Percentiles rank a stretch among this genome's conserved stretches.
phyloP scores from a whole-genome alignment of 805 yeast genomes.

The Saccharomyces cerevisiae region DNA sequence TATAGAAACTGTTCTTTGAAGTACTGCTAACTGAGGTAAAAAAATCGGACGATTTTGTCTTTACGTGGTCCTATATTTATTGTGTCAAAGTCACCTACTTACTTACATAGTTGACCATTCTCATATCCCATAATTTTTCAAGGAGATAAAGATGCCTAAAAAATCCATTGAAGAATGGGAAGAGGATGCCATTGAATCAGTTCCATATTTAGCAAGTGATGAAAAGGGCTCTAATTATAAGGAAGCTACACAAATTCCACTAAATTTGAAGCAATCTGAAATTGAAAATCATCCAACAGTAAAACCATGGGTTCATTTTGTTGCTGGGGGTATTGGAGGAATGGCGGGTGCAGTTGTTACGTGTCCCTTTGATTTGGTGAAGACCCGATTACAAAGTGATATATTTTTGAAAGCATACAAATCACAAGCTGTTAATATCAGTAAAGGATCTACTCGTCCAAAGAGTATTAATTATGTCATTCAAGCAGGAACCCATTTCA shows the following conservation, averaged over 20 bases:
- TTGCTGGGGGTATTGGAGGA: slow-evolving; percentile 92
- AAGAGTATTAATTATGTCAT: slow-evolving; percentile 28
- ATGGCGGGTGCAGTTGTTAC: slow-evolving; percentile 96
- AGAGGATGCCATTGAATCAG: slow-evolving; percentile 50
- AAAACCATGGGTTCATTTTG: slow-evolving; percentile 66
- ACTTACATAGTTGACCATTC: background rate
- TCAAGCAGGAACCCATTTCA: slow-evolving; percentile 62
- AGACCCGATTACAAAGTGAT: slow-evolving; percentile 89
- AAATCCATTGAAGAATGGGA: slow-evolving; percentile 32
- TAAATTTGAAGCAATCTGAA: slow-evolving; percentile 14
- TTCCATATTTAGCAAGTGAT: slow-evolving; percentile 60
- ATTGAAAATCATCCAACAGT: slow-evolving; percentile 22
- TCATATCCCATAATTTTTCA: background rate
- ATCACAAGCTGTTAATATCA: slow-evolving; percentile 13
- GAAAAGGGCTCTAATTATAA: slow-evolving; percentile 55
- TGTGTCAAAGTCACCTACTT: background rate
- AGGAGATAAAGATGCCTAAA: slow-evolving; percentile 15
- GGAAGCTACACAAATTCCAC: slow-evolving; percentile 24
- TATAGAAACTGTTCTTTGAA: background rate
- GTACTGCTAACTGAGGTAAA: background rate
- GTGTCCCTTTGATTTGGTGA: slow-evolving; percentile 92
- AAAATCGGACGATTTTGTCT: background rate
- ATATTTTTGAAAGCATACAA: slow-evolving; percentile 55
- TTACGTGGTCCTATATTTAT: background rate
- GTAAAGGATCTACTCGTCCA: slow-evolving; percentile 1